These are phyloP conservation scores for Sambucus nigra DNA, from an alignment of 129 eudicot genomes.

Conservation along the genomic window DNA sequence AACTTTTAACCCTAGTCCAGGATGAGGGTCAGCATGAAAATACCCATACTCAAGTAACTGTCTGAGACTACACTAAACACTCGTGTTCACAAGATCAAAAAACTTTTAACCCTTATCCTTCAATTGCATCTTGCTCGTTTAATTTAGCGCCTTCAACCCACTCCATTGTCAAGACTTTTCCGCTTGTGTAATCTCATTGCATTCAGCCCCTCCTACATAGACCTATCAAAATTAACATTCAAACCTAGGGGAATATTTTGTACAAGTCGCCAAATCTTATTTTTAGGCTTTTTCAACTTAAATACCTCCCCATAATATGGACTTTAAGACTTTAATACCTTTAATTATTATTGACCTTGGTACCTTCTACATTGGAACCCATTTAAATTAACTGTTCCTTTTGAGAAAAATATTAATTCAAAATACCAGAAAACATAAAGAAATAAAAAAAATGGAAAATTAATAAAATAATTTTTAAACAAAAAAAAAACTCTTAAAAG, in stretches of 20 bases:
- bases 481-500: no score
- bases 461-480: no score
- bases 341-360: no score
- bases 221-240: conserved; percentile 78
- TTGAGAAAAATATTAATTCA: no score
- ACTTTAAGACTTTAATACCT: no score
- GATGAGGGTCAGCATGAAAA: conserved; percentile 99
- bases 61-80: conserved; percentile 90
- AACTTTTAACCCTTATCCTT: conserved; percentile 84
- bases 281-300: no score
- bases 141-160: conserved; percentile 96
- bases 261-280: conserved; percentile 6
- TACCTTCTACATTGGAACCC: no score
- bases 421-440: no score
- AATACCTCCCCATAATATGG: no score
- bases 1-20: conserved; percentile 84
- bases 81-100: conserved; percentile 84
- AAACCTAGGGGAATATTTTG: conserved; percentile 34
- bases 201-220: conserved; percentile 95
- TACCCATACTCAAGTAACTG: conserved; percentile 95
- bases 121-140: conserved; percentile 81
- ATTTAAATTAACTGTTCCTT: no score
- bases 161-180: conserved; percentile 89
- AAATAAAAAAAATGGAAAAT: no score
- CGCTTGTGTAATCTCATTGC: conserved; percentile 98